Conservation (phyloP, 345 rosid species). For the Isatis tinctoria region DNA sequence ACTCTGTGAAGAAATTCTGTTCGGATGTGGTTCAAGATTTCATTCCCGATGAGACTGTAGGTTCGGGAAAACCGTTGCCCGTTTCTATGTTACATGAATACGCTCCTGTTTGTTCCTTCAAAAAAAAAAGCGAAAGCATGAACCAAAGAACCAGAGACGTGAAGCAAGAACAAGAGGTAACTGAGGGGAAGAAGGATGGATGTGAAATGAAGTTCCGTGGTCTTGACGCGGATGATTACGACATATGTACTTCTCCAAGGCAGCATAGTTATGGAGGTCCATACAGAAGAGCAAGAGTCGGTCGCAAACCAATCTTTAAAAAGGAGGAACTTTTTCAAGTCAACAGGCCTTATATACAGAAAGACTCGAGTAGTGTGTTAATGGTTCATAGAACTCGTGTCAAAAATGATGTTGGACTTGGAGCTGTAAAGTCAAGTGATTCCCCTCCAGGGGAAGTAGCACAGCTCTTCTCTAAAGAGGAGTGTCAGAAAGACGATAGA, state of each 20-base stretch:
- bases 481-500: slow-evolving; percentile 6
- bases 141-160: slow-evolving; percentile 32
- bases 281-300: slow-evolving; percentile 27
- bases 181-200: slow-evolving; percentile 25
- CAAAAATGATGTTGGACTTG: slow-evolving; percentile 27
- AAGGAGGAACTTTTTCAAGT: slow-evolving; percentile 27
- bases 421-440: slow-evolving; percentile 23
- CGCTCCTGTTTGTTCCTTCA: slow-evolving; percentile 35
- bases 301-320: slow-evolving; percentile 24
- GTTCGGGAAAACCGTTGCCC: slow-evolving; percentile 15
- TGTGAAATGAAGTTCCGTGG: slow-evolving; percentile 27
- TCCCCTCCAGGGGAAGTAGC: slow-evolving; percentile 25
- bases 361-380: slow-evolving; percentile 17
- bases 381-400: slow-evolving; percentile 27
- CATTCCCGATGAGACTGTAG: slow-evolving; percentile 45
- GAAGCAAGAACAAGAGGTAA: slow-evolving; percentile 28
- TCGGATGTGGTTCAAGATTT: slow-evolving; percentile 68
- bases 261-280: slow-evolving; percentile 26
- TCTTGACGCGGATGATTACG: slow-evolving; percentile 38
- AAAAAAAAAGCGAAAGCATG: slow-evolving; percentile 35
- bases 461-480: slow-evolving; percentile 15
- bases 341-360: slow-evolving; percentile 13
- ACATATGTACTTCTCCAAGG: slow-evolving; percentile 33
- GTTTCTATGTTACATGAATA: slow-evolving; percentile 24
- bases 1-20: slow-evolving; percentile 65